Evolutionary conservation across 1,284 basidiomycete species (phyloP), one percentile per base, ranked within the genome.

Genomic region (Cystobasidium slooffiae): DNA sequence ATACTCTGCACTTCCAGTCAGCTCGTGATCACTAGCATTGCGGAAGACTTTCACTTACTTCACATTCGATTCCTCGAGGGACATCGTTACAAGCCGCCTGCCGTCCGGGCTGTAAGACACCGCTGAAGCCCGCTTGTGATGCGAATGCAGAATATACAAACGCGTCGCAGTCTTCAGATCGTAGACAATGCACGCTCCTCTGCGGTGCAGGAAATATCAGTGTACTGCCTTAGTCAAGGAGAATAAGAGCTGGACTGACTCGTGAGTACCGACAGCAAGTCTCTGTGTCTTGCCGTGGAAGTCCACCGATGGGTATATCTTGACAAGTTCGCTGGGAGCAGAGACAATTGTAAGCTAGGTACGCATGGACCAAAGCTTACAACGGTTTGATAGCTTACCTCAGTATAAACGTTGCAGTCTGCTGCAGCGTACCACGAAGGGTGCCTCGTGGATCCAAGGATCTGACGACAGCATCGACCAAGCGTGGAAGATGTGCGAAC

Each of bases 381-480:
- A 5, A 2, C 20, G 3, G 16, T n/a, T 24, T 20, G 22, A n/a
- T 10, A n/a, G 3, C 58, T 8, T 43, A 72, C 69, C 69, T 73
- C 59, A 94, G 85, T 64, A 99, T 97, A 77, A 97, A 92, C 0
- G 95, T 98, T 0, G 94, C 96, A 0, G 93, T 89, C 77, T 95
- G 91, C 65, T 93, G 84, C 1, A 98, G 90, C 0, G 92, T 91
- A 58, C 97, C 93, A 16, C 97, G 87, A 81, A 91, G 88, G 12
- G 89, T 85, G 0, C 89, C 92, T 10, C 89, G 87, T 12, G 96
- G 97, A 82, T 99, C 96, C 53, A 99, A 85, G 8, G 93, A 97
- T 81, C 95, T 97, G 24, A 99, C 94, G 0, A 99, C 94, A 0
- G 94, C 94, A 81, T 99, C 96, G 80, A 94, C 90, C 51, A 98